Percentiles rank a stretch among this genome's conserved stretches.
These are phyloP conservation scores for Hypoxylon rubiginosum DNA, from an alignment of 2,329 filamentous ascomycete species.

Conservation along the genomic window DNA sequence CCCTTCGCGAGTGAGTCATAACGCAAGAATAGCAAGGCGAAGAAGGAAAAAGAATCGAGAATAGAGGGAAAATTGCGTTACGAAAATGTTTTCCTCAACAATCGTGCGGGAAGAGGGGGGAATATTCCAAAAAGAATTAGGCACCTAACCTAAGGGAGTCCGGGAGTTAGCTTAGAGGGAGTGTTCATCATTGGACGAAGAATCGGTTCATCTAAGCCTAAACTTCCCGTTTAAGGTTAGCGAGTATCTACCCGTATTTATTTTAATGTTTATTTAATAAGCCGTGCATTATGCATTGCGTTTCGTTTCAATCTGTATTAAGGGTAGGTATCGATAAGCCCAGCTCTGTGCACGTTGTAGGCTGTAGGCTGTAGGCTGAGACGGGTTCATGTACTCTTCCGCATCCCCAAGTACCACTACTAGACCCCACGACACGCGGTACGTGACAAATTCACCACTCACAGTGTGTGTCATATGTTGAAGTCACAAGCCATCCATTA, in stretches of 20 bases:
- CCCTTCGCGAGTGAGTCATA: conserved; percentile 19
- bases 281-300: neutral
- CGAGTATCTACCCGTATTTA: neutral
- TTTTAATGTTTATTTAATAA: neutral
- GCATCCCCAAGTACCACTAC: conserved; percentile 44
- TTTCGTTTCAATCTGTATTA: neutral
- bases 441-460: conserved; percentile 43
- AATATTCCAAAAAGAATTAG: neutral
- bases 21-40: conserved; percentile 10
- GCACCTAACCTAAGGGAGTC: neutral
- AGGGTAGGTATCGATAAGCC: conserved; percentile 9
- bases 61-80: neutral
- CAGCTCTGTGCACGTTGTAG: neutral
- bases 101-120: neutral
- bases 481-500: conserved; percentile 48
- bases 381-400: conserved; percentile 33
- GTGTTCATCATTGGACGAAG: neutral
- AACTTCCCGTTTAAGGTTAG: neutral
- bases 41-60: conserved; percentile 13
- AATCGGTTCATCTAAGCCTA: neutral
- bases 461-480: conserved; percentile 46
- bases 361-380: neutral
- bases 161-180: neutral
- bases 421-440: conserved; percentile 20
- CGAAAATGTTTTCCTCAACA: neutral